phyloP scores from a whole-genome alignment of 768 basidiomycete genomes.

The Hysterangium stoloniferum region DNA sequence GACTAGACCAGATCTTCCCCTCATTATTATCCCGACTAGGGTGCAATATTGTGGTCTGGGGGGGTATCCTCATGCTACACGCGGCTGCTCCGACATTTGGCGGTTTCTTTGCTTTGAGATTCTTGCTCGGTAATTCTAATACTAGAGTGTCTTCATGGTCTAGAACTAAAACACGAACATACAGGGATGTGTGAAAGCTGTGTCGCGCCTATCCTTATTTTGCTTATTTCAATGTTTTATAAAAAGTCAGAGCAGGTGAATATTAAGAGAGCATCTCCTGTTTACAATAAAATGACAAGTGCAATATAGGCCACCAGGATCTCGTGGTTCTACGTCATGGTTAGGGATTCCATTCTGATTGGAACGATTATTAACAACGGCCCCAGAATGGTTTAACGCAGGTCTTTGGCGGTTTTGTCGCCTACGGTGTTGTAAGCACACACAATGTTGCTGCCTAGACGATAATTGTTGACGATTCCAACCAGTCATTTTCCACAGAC shows the following conservation, averaged over 20 bases:
- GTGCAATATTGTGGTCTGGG: slow-evolving; percentile 19
- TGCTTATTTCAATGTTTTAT: slow-evolving; percentile 14
- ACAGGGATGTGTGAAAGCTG: slow-evolving; percentile 15
- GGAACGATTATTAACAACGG: background rate
- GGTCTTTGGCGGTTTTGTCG: slow-evolving; percentile 15
- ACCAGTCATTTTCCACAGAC: slow-evolving; percentile 12
- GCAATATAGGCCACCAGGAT: slow-evolving; percentile 13
- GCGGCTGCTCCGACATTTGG: slow-evolving; percentile 14
- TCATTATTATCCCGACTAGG: background rate
- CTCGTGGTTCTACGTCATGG: slow-evolving; percentile 17
- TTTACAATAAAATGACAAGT: background rate
- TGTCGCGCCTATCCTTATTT: slow-evolving; percentile 18
- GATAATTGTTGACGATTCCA: background rate
- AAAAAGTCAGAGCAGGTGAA: slow-evolving; percentile 17
- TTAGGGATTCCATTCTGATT: background rate
- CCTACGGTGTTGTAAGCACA: slow-evolving; percentile 13
- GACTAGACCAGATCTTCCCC: background rate
- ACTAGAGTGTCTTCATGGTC: background rate
- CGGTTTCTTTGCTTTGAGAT: slow-evolving; percentile 17
- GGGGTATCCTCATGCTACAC: slow-evolving; percentile 16
- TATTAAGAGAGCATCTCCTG: background rate
- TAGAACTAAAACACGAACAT: too few relatives aligned
- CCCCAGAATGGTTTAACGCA: slow-evolving; percentile 13
- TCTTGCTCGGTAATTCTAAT: slow-evolving; percentile 13
- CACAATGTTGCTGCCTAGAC: too few relatives aligned